phyloP scores from a whole-genome alignment of 768 basidiomycete genomes.

The Lactarius deliciosus region DNA sequence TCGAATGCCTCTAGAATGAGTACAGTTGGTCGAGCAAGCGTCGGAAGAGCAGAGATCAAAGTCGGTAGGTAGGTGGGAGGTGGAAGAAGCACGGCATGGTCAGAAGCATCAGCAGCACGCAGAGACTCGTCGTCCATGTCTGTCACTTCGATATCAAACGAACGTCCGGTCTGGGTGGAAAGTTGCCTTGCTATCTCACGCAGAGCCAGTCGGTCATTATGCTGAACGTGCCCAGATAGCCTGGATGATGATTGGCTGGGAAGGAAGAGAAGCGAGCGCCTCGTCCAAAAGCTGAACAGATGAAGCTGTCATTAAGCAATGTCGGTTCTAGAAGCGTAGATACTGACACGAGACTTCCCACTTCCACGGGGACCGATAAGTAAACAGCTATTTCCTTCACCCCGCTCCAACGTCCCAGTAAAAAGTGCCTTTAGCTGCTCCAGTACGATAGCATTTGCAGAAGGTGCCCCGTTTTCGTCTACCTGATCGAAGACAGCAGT shows the following conservation, averaged over 20 bases:
- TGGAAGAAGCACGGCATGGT: slow-evolving; percentile 42
- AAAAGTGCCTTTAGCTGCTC: slow-evolving; percentile 64
- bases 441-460: slow-evolving; percentile 53
- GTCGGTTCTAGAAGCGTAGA: slow-evolving; percentile 10
- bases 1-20: slow-evolving; percentile 92
- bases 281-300: slow-evolving; percentile 55
- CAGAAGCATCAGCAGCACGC: slow-evolving; percentile 47
- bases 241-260: slow-evolving; percentile 70
- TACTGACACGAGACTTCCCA: slow-evolving; percentile 73
- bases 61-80: slow-evolving; percentile 71
- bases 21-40: slow-evolving; percentile 74
- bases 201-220: slow-evolving; percentile 85
- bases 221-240: slow-evolving; percentile 83
- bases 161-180: slow-evolving; percentile 67
- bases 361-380: slow-evolving; percentile 82
- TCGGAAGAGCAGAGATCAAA: slow-evolving; percentile 73
- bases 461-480: slow-evolving; percentile 37
- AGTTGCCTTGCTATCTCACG: slow-evolving; percentile 89
- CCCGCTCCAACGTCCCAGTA: slow-evolving; percentile 68
- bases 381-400: slow-evolving; percentile 93
- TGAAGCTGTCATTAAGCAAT: slow-evolving; percentile 18
- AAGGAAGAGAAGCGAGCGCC: slow-evolving; percentile 48
- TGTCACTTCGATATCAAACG: slow-evolving; percentile 40
- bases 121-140: slow-evolving; percentile 41
- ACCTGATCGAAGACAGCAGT: slow-evolving; percentile 31